Conservation (phyloP, 257 asterid genomes). For the Solanum commersonii region DNA sequence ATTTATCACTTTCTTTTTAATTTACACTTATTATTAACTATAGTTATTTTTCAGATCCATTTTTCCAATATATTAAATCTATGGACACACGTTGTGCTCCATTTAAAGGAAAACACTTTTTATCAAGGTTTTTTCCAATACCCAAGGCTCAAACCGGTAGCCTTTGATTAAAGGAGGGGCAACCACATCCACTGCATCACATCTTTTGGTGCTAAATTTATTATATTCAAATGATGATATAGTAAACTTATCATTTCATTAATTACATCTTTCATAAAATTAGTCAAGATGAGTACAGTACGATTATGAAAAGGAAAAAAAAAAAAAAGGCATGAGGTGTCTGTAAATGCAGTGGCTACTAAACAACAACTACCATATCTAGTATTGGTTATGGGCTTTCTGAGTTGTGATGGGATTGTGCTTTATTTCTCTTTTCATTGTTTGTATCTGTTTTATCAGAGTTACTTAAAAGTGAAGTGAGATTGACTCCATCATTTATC, state of each 20-base stretch:
- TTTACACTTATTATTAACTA: background rate
- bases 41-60: background rate
- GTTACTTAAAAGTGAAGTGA: background rate
- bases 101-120: too few relatives aligned
- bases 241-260: too few relatives aligned
- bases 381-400: slow-evolving; percentile 26
- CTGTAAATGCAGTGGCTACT: background rate
- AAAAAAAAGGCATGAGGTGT: background rate
- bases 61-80: too few relatives aligned
- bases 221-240: too few relatives aligned
- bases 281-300: background rate
- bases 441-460: background rate
- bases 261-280: background rate
- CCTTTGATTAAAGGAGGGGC: too few relatives aligned
- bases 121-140: too few relatives aligned
- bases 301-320: background rate
- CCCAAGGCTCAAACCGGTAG: background rate
- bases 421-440: slow-evolving; percentile 24
- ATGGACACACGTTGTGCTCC: background rate
- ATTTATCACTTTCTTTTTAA: background rate
- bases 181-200: too few relatives aligned
- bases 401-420: slow-evolving; percentile 43
- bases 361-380: slow-evolving; percentile 16
- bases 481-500: background rate
- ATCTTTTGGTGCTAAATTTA: too few relatives aligned